Evolutionary conservation across 805 yeast species (phyloP), one percentile per base, ranked within the genome.

Genomic region (Starmerella lactis-condensi): DNA sequence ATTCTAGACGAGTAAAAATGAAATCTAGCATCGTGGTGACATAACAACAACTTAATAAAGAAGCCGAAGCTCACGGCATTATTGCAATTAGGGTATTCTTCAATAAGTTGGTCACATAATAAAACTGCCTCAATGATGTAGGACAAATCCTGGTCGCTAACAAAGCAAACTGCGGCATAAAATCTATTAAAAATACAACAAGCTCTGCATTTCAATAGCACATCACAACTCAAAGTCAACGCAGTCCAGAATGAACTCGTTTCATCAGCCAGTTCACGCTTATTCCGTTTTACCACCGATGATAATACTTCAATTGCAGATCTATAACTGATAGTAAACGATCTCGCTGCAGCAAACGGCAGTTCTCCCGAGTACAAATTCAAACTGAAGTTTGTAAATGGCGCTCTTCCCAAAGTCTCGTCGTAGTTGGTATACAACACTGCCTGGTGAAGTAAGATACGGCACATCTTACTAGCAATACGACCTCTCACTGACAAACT

Each of bases 211-310:
- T 52, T 53, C 24, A 53, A 38, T 5, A 53, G 40, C 9, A 50
- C 28, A 2, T 51, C 43, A 8, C 51, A 48, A 22, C 51, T 40
- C 24, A 45, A 45, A 1, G 47, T 44, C 26, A 51, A 31, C 18
- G 52, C 27, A 4, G 48, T 37, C 35, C 46, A 44, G 19, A 41
- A 41, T 22, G 45, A 48, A 39, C 38, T 30, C 11, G 83, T 83
- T 35, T 67, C 55, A 2, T 62, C 51, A 0, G 74, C 64, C 14
- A 73, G 54, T n/a, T 59, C 54, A n/a, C 54, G 60, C 5, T 56
- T 54, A 2, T 60, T 41, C 35, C 32, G 36, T 8, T 23, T 25
- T 10, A 35, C 27, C 4, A 42, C 42, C 4, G 35, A 11, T 20
- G 46, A 43, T 12, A 52, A 33, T 3, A 39, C 43, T 11, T 31